Conservation (phyloP, 257 asterid genomes). For the Solanum lignicaule region DNA sequence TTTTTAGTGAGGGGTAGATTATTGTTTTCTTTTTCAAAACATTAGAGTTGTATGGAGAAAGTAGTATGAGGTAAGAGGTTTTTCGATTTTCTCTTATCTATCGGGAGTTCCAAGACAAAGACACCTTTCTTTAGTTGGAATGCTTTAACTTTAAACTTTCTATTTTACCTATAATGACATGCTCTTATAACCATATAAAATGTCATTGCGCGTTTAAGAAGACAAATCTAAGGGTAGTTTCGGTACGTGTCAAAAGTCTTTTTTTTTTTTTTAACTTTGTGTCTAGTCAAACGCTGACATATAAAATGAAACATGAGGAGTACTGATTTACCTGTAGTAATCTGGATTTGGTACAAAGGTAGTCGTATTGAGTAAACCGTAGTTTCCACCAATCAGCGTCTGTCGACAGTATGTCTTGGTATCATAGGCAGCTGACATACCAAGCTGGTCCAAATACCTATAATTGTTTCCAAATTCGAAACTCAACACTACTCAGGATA, state of each 20-base stretch:
- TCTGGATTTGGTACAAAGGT: conserved; percentile 76
- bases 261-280: neutral
- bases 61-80: neutral
- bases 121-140: neutral
- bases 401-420: conserved; percentile 78
- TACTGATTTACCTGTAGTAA: conserved; percentile 56
- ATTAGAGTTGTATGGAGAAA: neutral
- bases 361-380: conserved; percentile 68
- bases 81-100: neutral
- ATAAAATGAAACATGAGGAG: neutral
- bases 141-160: neutral
- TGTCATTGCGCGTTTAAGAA: neutral
- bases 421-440: conserved; percentile 47
- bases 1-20: neutral
- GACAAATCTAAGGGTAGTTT: neutral
- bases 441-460: conserved; percentile 88
- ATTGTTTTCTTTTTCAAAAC: neutral
- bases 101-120: neutral
- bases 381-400: conserved; percentile 75
- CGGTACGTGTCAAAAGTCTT: neutral
- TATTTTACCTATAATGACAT: neutral
- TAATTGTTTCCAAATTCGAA: neutral
- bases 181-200: neutral
- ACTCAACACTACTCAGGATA: neutral
- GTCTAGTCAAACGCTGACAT: neutral